Base-by-base conservation (phyloP, 139 green algal species). In the Chlamydomonas schloesseri region DNA sequence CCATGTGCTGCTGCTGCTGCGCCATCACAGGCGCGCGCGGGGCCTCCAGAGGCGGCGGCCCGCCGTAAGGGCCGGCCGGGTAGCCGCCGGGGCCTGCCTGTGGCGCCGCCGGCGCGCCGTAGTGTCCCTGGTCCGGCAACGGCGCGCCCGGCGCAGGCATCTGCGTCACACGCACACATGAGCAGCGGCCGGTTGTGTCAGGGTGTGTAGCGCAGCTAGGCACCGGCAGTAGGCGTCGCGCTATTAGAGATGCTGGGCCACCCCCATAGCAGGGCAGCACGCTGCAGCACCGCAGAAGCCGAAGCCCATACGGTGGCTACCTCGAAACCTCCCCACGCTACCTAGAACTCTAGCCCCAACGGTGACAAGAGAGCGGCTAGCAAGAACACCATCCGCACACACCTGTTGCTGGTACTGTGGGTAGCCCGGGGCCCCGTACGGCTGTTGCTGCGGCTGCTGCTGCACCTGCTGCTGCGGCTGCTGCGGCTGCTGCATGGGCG, bases 361-460 rank as follows among this genome's bases (percentile, higher is more conserved):
- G n/a, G n/a, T n/a, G n/a, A n/a, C n/a, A n/a, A n/a, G n/a, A n/a
- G n/a, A n/a, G n/a, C n/a, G n/a, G n/a, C n/a, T n/a, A n/a, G n/a
- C n/a, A n/a, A n/a, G n/a, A n/a, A n/a, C n/a, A n/a, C n/a, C n/a
- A n/a, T n/a, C n/a, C n/a, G n/a, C n/a, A n/a, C n/a, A n/a, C n/a
- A 31, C 20, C 34, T 77, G 71, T 42, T 23, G 3, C 71, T 77
- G 71, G 26, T 77, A 77, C 42, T 50, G 42, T 1, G 71, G 37
- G 28, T 77, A 77, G 17, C 37, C 50, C 24, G 68, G 69, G 3
- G 21, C 20, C 0, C 70, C 18, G 31, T 58, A 65, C 14, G 34
- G 84, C 37, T 50, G 58, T 6, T 21, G 81, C 67, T 28, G 67
- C 26, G 42, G 55, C 68, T 75, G 75, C 72, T 84, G 83, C 46